Conservation (phyloP, 1,139 yeast genomes). For the Blastobotrys aristatus region DNA sequence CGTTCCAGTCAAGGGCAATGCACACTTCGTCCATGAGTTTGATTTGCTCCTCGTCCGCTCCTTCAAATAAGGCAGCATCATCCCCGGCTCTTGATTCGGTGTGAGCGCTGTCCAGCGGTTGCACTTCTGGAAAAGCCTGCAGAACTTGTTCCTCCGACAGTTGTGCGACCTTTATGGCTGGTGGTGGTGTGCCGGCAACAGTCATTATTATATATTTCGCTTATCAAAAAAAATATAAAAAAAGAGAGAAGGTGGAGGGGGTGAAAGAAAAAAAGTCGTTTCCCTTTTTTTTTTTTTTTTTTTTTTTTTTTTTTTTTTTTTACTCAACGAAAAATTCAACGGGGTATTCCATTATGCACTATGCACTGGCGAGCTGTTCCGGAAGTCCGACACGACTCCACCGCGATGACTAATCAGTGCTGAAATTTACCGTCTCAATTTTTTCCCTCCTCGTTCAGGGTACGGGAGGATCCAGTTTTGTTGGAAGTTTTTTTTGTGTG, state of each 20-base stretch:
- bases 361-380: too few species aligned
- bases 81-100: constrained; percentile 16
- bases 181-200: neutral
- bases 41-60: constrained; percentile 93
- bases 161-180: neutral
- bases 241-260: neutral
- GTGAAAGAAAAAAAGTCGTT: neutral
- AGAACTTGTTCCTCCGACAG: constrained; percentile 15
- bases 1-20: constrained; percentile 84
- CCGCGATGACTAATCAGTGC: too few species aligned
- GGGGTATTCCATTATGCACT: too few species aligned
- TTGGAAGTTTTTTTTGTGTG: too few species aligned
- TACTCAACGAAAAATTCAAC: neutral
- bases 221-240: neutral
- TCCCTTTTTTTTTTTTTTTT: constrained; percentile 1
- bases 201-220: neutral
- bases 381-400: too few species aligned
- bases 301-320: neutral
- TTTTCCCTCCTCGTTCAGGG: too few species aligned
- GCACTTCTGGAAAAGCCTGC: constrained; percentile 19
- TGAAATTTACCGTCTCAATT: neutral
- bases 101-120: constrained; percentile 13
- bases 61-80: constrained; percentile 48
- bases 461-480: too few species aligned
- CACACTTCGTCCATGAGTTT: constrained; percentile 94